Percentiles rank a stretch among this genome's conserved stretches.
These are phyloP conservation scores for Bipolaris gigantea DNA, from an alignment of 2,329 filamentous ascomycete genomes.

Conservation along the genomic window DNA sequence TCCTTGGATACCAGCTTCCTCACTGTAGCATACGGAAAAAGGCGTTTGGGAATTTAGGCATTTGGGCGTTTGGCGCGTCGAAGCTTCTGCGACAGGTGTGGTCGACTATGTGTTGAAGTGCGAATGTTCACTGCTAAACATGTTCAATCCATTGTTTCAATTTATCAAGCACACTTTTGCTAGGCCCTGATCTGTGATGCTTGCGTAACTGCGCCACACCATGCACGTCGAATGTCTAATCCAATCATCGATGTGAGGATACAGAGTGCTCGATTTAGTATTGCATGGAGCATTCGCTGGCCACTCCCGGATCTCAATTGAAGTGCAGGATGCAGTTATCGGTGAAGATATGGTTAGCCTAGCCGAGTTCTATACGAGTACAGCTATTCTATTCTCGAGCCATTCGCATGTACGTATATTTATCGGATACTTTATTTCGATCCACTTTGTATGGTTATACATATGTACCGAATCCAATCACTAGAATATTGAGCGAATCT, in stretches of 20 bases:
- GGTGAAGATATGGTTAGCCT: not conserved
- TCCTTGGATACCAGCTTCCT: slow-evolving; percentile 34
- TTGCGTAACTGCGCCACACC: not conserved
- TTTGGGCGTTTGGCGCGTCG: slow-evolving; percentile 40
- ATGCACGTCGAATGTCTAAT: not conserved
- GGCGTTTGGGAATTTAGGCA: slow-evolving; percentile 37
- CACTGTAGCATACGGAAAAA: slow-evolving; percentile 43
- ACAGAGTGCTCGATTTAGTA: not conserved
- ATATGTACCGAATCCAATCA: not conserved
- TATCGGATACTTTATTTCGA: not conserved
- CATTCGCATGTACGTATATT: not conserved
- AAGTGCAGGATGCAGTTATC: not conserved
- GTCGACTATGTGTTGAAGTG: slow-evolving; percentile 28
- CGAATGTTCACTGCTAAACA: slow-evolving; percentile 23
- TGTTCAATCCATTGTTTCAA: slow-evolving; percentile 26
- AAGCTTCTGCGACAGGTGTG: slow-evolving; percentile 31
- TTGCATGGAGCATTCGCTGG: not conserved
- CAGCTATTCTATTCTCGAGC: not conserved
- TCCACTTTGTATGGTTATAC: not conserved
- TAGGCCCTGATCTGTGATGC: not conserved
- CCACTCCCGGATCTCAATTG: not conserved
- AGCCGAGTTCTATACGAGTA: not conserved
- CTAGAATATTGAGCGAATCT: not conserved
- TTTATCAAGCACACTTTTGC: not conserved
- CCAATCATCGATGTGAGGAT: not conserved